Percentiles rank a stretch among this genome's conserved stretches.
Evolutionary conservation across 1,139 yeast species (phyloP).

Genomic region (Sugiyamaella xylanicola): DNA sequence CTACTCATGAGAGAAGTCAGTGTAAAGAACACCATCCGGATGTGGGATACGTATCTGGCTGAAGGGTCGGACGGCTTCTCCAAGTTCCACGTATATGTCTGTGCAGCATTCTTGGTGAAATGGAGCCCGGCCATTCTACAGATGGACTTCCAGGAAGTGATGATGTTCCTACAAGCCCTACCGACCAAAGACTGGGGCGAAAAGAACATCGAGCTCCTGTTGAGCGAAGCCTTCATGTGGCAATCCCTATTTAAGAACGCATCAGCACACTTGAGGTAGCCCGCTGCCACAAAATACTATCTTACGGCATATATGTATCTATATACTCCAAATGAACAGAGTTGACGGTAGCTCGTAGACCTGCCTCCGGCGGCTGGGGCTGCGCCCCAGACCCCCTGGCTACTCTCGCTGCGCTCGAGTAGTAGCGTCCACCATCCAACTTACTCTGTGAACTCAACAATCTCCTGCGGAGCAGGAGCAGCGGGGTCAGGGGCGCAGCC

Average conservation of each 20-base stretch:
- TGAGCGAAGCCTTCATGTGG: slow-evolving; percentile 97
- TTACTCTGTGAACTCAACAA: too few species aligned
- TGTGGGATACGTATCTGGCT: slow-evolving; percentile 97
- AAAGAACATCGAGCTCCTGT: slow-evolving; percentile 83
- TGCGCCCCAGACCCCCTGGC: neutral
- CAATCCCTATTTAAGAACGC: slow-evolving; percentile 90
- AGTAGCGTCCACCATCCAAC: too few species aligned
- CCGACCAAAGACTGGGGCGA: slow-evolving; percentile 88
- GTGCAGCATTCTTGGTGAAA: slow-evolving; percentile 94
- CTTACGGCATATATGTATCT: neutral
- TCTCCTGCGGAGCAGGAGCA: neutral
- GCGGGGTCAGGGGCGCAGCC: neutral
- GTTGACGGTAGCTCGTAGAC: neutral
- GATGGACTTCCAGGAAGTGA: slow-evolving; percentile 94
- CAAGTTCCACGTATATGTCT: slow-evolving; percentile 92
- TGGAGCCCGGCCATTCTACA: slow-evolving; percentile 75
- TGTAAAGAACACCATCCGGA: slow-evolving; percentile 74
- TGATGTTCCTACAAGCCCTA: slow-evolving; percentile 83
- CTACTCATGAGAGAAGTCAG: slow-evolving; percentile 89
- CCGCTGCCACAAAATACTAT: neutral
- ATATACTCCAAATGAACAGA: neutral
- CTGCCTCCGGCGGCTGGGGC: neutral
- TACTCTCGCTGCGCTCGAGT: neutral
- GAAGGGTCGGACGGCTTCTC: slow-evolving; percentile 89
- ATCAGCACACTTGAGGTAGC: slow-evolving; percentile 46